Conservation (phyloP, 2,329 filamentous ascomycete species). For the Nakataea oryzae region DNA sequence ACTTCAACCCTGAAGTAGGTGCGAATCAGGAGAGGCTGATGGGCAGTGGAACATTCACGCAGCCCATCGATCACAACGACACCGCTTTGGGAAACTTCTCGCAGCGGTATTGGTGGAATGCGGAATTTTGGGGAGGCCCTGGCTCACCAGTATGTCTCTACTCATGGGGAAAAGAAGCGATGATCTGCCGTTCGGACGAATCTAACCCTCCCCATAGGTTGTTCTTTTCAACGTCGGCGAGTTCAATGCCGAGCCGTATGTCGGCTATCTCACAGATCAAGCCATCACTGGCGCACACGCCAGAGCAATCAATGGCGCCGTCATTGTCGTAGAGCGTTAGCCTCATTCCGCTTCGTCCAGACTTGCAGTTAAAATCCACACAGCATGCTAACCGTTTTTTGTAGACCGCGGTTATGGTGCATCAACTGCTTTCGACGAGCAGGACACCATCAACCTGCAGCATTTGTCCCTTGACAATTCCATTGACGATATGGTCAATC, state of each 20-base stretch:
- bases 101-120: slow-evolving; percentile 6
- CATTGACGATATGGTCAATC: slow-evolving; percentile 40
- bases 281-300: slow-evolving; percentile 39
- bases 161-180: no score
- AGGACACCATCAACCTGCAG: slow-evolving; percentile 41
- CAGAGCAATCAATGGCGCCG: slow-evolving; percentile 40
- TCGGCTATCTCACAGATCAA: slow-evolving; percentile 37
- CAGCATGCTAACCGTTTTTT: background rate
- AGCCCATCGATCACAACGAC: slow-evolving; percentile 5
- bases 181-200: no score
- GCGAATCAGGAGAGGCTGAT: background rate
- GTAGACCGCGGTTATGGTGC: slow-evolving; percentile 47
- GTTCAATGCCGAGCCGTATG: slow-evolving; percentile 31
- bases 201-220: slow-evolving; percentile 18
- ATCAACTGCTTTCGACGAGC: slow-evolving; percentile 37
- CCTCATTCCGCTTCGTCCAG: background rate
- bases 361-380: no score
- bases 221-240: slow-evolving; percentile 44
- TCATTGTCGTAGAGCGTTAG: slow-evolving; percentile 43
- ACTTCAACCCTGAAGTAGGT: no score
- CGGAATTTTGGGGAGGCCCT: slow-evolving; percentile 4
- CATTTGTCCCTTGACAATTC: slow-evolving; percentile 42
- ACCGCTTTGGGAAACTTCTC: slow-evolving; percentile 2
- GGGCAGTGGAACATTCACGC: slow-evolving; percentile 3
- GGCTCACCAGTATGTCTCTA: slow-evolving; percentile 5